These are phyloP conservation scores for Chaetoceros muelleri DNA, from an alignment of 108 stramenopile genomes.

Conservation along the genomic window DNA sequence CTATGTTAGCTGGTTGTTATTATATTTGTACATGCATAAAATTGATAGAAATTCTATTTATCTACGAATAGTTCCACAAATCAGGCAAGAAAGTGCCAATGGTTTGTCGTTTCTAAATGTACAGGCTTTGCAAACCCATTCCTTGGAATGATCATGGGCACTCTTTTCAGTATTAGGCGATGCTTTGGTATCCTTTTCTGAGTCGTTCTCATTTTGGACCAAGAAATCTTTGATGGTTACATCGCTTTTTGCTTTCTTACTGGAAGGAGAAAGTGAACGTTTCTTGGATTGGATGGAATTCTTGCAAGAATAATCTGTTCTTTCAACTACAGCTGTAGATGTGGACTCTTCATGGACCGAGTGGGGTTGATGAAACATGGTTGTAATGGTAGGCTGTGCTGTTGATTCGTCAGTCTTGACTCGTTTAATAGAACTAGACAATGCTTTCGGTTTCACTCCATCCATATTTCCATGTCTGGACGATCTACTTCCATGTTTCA, in stretches of 20 bases:
- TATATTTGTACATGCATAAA: too few relatives aligned
- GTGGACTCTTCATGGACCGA: not conserved
- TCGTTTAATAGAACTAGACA: conserved; percentile 20
- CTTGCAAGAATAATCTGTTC: not conserved
- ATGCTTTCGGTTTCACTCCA: conserved; percentile 26
- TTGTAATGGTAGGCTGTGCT: conserved; percentile 14
- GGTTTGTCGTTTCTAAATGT: conserved; percentile 58
- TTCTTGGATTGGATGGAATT: not conserved
- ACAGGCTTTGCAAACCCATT: conserved; percentile 47
- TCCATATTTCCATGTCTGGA: conserved; percentile 27
- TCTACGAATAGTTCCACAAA: conserved; percentile 33
- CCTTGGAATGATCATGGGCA: too few relatives aligned
- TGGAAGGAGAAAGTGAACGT: not conserved
- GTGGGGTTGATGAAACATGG: conserved; percentile 4
- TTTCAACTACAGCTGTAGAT: not conserved
- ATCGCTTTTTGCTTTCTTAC: not conserved
- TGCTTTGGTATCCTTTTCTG: not conserved
- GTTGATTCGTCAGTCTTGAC: conserved; percentile 12
- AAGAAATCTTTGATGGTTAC: conserved; percentile 1
- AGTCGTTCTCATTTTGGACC: conserved; percentile 3
- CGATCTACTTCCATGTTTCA: conserved; percentile 55
- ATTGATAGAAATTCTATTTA: too few relatives aligned
- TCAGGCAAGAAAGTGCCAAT: conserved; percentile 29
- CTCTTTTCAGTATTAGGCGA: too few relatives aligned
- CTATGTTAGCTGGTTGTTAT: too few relatives aligned